phyloP scores from a whole-genome alignment of 164 flowering plant genomes.

The Vitis rupestris region DNA sequence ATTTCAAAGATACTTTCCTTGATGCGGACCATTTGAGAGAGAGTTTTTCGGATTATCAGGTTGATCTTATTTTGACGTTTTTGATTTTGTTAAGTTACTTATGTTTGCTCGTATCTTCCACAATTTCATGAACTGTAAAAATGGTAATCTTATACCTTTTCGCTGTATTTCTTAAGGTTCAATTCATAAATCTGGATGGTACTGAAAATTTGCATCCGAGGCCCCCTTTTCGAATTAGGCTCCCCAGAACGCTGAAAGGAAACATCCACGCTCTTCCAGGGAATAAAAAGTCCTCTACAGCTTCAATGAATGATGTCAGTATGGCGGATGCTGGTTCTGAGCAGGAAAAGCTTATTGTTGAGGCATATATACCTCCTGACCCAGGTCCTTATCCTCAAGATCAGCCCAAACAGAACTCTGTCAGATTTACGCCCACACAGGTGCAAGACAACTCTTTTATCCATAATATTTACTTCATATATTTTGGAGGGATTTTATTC shows the following conservation, averaged over 20 bases:
- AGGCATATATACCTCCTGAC: constrained; percentile 86
- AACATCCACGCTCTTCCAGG: constrained; percentile 65
- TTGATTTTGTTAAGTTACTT: neutral
- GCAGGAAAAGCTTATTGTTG: constrained; percentile 68
- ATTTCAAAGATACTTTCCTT: constrained; percentile 93
- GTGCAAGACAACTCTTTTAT: constrained; percentile 25
- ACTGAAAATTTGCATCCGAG: constrained; percentile 51
- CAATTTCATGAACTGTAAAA: neutral
- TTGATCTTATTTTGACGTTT: constrained; percentile 17
- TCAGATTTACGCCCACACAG: constrained; percentile 94
- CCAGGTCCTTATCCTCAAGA: constrained; percentile 99
- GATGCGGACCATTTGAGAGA: constrained; percentile 78
- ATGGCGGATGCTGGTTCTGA: constrained; percentile 36
- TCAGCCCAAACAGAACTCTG: constrained; percentile 89
- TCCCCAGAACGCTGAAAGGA: constrained; percentile 59
- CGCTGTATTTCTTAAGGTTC: constrained; percentile 42
- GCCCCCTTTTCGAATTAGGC: constrained; percentile 81
- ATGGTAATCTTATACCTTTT: too few species aligned
- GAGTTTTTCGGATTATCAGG: constrained; percentile 77
- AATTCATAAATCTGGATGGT: constrained; percentile 73
- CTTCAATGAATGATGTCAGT: constrained; percentile 30
- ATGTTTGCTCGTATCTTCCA: neutral
- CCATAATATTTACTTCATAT: neutral
- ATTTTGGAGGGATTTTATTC: neutral
- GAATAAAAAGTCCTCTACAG: constrained; percentile 35